Conservation (phyloP, 2,329 filamentous ascomycete species). For the Arthroderma sp. region DNA sequence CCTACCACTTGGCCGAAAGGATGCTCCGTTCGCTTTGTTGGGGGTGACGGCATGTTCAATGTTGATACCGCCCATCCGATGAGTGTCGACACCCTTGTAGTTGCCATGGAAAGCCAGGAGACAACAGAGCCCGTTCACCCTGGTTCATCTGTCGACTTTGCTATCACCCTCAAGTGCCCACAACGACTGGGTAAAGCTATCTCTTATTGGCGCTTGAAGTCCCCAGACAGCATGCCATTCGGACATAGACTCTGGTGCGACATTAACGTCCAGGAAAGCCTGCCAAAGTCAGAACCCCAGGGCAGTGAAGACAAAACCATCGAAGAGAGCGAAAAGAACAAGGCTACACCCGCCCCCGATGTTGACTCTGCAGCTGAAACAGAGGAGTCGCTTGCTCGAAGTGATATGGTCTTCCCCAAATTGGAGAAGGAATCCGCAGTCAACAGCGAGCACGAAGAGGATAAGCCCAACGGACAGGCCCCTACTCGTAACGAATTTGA, state of each 20-base stretch:
- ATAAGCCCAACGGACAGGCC: slow-evolving; percentile 37
- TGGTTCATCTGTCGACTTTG: slow-evolving; percentile 67
- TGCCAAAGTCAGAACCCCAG: background rate
- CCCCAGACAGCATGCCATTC: slow-evolving; percentile 65
- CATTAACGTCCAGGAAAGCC: slow-evolving; percentile 47
- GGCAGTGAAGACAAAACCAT: background rate
- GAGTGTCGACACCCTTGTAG: slow-evolving; percentile 61
- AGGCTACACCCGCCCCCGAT: slow-evolving; percentile 12
- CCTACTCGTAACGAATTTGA: slow-evolving; percentile 14
- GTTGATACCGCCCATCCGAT: slow-evolving; percentile 67
- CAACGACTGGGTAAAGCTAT: slow-evolving; percentile 63
- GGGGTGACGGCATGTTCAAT: slow-evolving; percentile 93
- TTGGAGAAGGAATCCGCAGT: slow-evolving; percentile 85
- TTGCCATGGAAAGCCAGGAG: slow-evolving; percentile 70
- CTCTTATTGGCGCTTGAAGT: slow-evolving; percentile 92
- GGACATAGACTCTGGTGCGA: slow-evolving; percentile 95
- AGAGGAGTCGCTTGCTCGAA: slow-evolving; percentile 31
- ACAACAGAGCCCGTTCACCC: slow-evolving; percentile 55
- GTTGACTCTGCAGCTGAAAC: slow-evolving; percentile 25
- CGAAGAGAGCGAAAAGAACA: background rate
- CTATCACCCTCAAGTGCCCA: slow-evolving; percentile 71
- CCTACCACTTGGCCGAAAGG: slow-evolving; percentile 70
- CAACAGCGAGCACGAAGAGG: slow-evolving; percentile 57
- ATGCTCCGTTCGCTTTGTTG: slow-evolving; percentile 80
- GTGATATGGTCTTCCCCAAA: slow-evolving; percentile 92